These are phyloP conservation scores for Cladophialophora immunda DNA, from an alignment of 2,329 filamentous ascomycete genomes.

Conservation along the genomic window DNA sequence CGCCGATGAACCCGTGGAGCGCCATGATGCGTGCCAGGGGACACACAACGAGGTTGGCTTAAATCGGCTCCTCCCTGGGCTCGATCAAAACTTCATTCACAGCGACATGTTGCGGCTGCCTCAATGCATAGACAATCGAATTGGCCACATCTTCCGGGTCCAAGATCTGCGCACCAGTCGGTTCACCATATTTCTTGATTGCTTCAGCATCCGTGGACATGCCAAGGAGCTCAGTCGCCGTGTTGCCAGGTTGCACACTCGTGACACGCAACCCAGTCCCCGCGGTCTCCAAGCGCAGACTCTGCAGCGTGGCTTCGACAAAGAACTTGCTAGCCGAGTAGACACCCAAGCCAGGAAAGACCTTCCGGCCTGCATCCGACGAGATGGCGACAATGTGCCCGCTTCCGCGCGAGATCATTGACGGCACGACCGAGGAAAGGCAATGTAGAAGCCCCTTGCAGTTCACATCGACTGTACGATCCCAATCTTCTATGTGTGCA, in stretches of 20 bases:
- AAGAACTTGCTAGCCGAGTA: constrained; percentile 88
- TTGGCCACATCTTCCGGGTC: constrained; percentile 75
- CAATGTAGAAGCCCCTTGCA: constrained; percentile 83
- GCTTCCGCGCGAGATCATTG: constrained; percentile 73
- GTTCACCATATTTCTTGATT: constrained; percentile 79
- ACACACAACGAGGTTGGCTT: neutral
- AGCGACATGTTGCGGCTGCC: constrained; percentile 77
- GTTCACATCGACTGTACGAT: constrained; percentile 83
- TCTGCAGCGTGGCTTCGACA: constrained; percentile 81
- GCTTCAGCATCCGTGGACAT: constrained; percentile 81
- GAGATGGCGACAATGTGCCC: constrained; percentile 84
- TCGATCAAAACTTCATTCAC: constrained; percentile 84
- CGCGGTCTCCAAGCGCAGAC: constrained; percentile 77
- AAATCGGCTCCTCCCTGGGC: constrained; percentile 78
- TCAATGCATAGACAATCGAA: constrained; percentile 77
- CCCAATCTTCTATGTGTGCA: constrained; percentile 76
- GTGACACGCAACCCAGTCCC: constrained; percentile 77
- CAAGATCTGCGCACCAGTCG: constrained; percentile 77
- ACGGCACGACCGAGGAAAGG: constrained; percentile 72
- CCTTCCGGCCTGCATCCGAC: constrained; percentile 81
- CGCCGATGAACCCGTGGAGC: neutral
- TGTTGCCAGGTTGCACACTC: constrained; percentile 79
- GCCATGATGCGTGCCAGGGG: neutral
- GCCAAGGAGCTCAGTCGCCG: constrained; percentile 73
- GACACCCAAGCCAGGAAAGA: constrained; percentile 81